Base-by-base conservation (phyloP, 1,284 basidiomycete genomes). In the Ceratobasidium theobromae region DNA sequence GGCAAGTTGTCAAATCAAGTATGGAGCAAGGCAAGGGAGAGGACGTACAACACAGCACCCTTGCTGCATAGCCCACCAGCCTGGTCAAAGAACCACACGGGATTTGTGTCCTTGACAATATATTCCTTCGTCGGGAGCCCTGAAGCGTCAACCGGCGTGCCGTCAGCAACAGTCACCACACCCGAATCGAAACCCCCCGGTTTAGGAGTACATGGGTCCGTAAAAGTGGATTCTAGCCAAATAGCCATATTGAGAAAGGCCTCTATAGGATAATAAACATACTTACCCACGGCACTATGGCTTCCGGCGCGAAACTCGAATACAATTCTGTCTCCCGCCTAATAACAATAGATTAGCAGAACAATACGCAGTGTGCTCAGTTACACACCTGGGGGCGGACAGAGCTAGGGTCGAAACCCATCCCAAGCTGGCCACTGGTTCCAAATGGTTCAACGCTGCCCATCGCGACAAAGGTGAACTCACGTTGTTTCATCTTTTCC, bases 1-100 rank as follows among this genome's bases (percentile, higher is more conserved):
- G 21, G 30, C 25, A 35, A 14, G 6, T 27, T 14, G 18, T 64
- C 8, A 51, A 38, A 30, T 27, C 35, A 35, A 48, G 30, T 18
- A 32, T 6, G n/a, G 14, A 21, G 41, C 9, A 16, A 46, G 16
- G 16, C n/a, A 25, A 35, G 1, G 1, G 3, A 6, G 18, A 14
- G 35, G 8, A 64, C 58, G 25, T 14, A 64, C 58, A 64, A 64
- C 3, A 64, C 58, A 9, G 48, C 58, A 23, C 58, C 58, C 33
- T 64, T 51, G 46, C 21, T 64, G 25, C 58, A 64, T 23, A 64
- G 38, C 11, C 58, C 58, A 5, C 58, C 58, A 18, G 58, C 58
- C 49, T 64, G 58, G 32, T 64, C 58, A 43, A 64, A 64, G 58
- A 64, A 64, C 58, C 58, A 64, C 32, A 64, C 58, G 8, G 58